Evolutionary conservation across 768 basidiomycete species (phyloP).

Genomic region (Paxillus involutus): DNA sequence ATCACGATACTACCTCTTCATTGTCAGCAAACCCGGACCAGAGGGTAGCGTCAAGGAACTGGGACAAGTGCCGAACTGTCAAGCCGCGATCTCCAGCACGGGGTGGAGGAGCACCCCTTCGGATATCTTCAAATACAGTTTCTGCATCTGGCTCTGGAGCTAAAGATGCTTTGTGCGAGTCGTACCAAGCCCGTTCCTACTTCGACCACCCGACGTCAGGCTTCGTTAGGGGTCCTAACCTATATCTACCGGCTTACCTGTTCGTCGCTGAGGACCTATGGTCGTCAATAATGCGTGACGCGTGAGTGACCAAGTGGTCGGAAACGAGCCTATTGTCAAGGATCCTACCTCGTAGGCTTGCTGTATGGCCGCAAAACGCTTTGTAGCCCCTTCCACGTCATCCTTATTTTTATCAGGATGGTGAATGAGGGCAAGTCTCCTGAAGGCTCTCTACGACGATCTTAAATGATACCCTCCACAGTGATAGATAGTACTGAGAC

Average conservation of each 20-base stretch:
- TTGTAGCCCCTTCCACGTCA: conserved; percentile 82
- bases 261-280: conserved; percentile 87
- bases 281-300: not conserved
- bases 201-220: conserved; percentile 29
- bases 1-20: conserved; percentile 46
- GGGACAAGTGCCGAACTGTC: conserved; percentile 74
- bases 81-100: conserved; percentile 69
- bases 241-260: conserved; percentile 57
- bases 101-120: conserved; percentile 59
- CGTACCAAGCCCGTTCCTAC: conserved; percentile 99
- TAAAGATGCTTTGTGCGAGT: conserved; percentile 83
- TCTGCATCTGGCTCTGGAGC: conserved; percentile 82
- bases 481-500: conserved; percentile 2
- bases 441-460: conserved; percentile 66
- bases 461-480: conserved; percentile 2
- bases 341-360: conserved; percentile 87
- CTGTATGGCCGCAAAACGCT: conserved; percentile 84
- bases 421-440: conserved; percentile 79
- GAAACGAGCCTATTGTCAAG: not conserved
- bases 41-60: conserved; percentile 76
- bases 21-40: conserved; percentile 68
- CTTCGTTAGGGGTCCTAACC: not conserved
- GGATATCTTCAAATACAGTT: conserved; percentile 82
- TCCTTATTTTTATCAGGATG: conserved; percentile 88
- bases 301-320: not conserved